Evolutionary conservation across 306 rosid genomes (phyloP), one percentile per base, ranked within the genome.

Genomic region (Heteromeles arbutifolia): DNA sequence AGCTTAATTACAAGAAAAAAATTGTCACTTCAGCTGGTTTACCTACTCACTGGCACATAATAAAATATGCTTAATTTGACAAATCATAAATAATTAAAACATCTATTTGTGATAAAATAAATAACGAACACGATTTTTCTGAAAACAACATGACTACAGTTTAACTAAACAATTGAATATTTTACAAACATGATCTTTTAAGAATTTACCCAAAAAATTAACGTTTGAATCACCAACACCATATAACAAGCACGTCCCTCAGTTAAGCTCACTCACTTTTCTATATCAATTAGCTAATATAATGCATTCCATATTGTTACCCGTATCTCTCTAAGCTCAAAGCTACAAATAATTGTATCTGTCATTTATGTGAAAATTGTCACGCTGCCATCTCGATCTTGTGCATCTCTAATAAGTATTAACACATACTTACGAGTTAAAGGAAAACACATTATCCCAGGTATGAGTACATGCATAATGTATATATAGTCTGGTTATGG

Each of bases 351-450:
- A 2, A 22, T 58, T 58, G 6, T 24, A 58, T 24, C 13, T 8
- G 4, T 58, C 18, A 58, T 58, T 12, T 58, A 58, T 58, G 31
- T 24, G 17, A 24, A 53, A 58, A 24, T 22, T 58, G 18, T 62
- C 5, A 50, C 8, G 3, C 54, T 5, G 17, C 29, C 15, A 0
- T 62, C 32, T 13, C 12, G 32, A 26, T 61, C 66, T 25, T 11
- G 28, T 24, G 3, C 6, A 75, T 41, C 24, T 75, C 41, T 37
- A 37, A 6, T 37, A 37, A 37, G 41, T 37, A 80, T 83, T 80
- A 79, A 77, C 77, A 84, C 79, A 84, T 81, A 81, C 78, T 79
- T 21, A 82, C 43, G 26, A 12, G 15, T 45, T 43, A 11, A n/a
- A 34, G 54, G 57, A 2, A 50, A 58, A 68, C 48, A 24, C 37